Percentiles rank a stretch among this genome's conserved stretches.
Conservation (phyloP, 2,329 filamentous ascomycete species). For the Colletotrichum chrysophilum region DNA sequence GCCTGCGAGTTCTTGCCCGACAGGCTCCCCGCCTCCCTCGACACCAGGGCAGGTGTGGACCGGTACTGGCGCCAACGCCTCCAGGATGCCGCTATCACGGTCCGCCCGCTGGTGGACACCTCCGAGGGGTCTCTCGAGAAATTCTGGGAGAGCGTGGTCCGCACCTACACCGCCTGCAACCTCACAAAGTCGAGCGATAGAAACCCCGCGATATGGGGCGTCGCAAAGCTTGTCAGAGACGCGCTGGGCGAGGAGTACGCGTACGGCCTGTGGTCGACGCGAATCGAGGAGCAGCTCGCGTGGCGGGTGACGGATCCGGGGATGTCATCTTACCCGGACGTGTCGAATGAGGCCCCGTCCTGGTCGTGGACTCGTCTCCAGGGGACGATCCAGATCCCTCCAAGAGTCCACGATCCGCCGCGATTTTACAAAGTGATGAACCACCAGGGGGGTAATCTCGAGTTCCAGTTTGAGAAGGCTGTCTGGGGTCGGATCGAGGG, state of each 20-base stretch:
- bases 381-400: background rate
- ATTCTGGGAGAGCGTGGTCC: conserved; percentile 25
- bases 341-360: background rate
- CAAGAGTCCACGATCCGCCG: background rate
- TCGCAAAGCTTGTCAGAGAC: conserved; percentile 17
- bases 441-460: background rate
- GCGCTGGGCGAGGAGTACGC: conserved; percentile 2
- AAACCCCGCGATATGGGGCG: conserved; percentile 23
- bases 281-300: conserved; percentile 23
- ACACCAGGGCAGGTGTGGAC: background rate
- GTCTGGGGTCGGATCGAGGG: background rate
- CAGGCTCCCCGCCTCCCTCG: conserved; percentile 19
- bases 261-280: conserved; percentile 21
- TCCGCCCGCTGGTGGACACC: background rate
- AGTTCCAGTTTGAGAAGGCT: background rate
- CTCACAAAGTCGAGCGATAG: conserved; percentile 20
- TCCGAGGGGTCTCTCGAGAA: background rate
- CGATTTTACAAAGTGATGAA: background rate
- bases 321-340: background rate
- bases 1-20: conserved; percentile 24
- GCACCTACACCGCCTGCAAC: conserved; percentile 23
- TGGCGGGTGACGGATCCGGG: conserved; percentile 10
- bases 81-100: background rate
- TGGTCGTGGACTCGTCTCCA: background rate
- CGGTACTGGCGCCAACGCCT: background rate